Evolutionary conservation across 441 rosid genomes (phyloP), one percentile per base, ranked within the genome.

Genomic region (Breynia disticha): DNA sequence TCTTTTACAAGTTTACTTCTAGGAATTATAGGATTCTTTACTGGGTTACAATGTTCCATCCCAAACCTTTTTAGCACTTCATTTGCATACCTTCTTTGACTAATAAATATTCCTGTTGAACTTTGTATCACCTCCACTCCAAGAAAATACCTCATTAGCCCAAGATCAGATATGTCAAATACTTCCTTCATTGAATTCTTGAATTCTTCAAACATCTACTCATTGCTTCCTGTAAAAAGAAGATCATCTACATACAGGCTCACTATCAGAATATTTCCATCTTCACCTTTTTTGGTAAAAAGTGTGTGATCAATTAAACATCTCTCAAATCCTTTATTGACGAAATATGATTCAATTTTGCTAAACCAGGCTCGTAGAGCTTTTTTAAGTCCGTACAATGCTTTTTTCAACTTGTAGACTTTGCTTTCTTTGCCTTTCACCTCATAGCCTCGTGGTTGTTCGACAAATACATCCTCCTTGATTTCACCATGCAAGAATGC

Each of bases 321-420:
- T 14, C 55, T 24, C 6, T 0, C 17, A 6, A 51, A 51, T 5
- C 55, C 42, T 21, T 13, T 10, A 16, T 51, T n/a, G 3, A 24
- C 4, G 12, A 51, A 51, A 12, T 13, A 51, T 15, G 24, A 2
- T 35, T 54, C 57, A 14, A 54, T 54, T 7, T 1, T 1, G 19
- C 57, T 54, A n/a, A 13, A 24, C 55, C 41, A 51, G 16, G 55
- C 39, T 22, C 55, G 17, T 13, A 32, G 55, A 1, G 55, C 55
- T 24, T 51, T 17, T 32, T 51, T 51, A 5, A 24, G 41, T 15
- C 39, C 17, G 37, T 28, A 51, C 0, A 51, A n/a, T 1, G 41
- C 10, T 24, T 24, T 51, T 19, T 51, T 14, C 4, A 51, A 32
- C 55, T 12, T 51, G 2, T 51, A 51, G 4, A 51, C 42, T 16